Evolutionary conservation across 768 basidiomycete species (phyloP).

Genomic region (Dentipellis sp.): DNA sequence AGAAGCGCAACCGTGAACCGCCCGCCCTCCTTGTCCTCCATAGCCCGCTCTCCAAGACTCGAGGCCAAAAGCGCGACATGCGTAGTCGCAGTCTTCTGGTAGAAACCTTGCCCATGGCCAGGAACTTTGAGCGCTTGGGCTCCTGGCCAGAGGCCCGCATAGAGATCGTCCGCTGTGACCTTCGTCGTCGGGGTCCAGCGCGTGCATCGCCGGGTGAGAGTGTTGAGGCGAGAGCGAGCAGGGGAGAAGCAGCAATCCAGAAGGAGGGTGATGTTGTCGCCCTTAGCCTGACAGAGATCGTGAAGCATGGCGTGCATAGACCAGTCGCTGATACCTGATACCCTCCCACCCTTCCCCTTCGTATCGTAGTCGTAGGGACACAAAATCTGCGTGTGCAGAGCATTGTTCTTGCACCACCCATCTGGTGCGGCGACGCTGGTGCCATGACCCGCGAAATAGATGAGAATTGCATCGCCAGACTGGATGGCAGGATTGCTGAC

Average conservation of each 20-base stretch:
- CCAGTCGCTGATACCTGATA: conserved; percentile 60
- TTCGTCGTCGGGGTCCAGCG: conserved; percentile 49
- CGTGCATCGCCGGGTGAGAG: conserved; percentile 36
- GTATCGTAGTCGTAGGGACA: conserved; percentile 62
- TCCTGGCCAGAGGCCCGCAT: conserved; percentile 45
- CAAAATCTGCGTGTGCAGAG: conserved; percentile 42
- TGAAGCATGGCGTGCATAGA: conserved; percentile 53
- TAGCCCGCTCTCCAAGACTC: conserved; percentile 41
- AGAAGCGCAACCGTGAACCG: conserved; percentile 51
- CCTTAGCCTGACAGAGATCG: conserved; percentile 47
- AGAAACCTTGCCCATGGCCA: conserved; percentile 32
- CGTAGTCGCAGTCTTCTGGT: conserved; percentile 27
- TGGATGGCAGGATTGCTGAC: conserved; percentile 52
- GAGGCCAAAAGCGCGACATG: conserved; percentile 55
- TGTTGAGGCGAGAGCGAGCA: conserved; percentile 27
- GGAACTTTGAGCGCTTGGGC: conserved; percentile 34
- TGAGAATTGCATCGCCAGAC: conserved; percentile 51
- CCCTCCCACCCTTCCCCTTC: conserved; percentile 33
- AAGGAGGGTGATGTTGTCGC: conserved; percentile 61
- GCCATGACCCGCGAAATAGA: conserved; percentile 74
- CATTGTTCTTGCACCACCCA: conserved; percentile 45
- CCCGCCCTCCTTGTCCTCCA: conserved; percentile 56
- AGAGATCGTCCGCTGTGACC: conserved; percentile 44
- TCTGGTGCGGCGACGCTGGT: conserved; percentile 46
- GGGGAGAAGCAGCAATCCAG: conserved; percentile 56